Base-by-base conservation (phyloP, 768 basidiomycete genomes). In the Calocybe cyanea region DNA sequence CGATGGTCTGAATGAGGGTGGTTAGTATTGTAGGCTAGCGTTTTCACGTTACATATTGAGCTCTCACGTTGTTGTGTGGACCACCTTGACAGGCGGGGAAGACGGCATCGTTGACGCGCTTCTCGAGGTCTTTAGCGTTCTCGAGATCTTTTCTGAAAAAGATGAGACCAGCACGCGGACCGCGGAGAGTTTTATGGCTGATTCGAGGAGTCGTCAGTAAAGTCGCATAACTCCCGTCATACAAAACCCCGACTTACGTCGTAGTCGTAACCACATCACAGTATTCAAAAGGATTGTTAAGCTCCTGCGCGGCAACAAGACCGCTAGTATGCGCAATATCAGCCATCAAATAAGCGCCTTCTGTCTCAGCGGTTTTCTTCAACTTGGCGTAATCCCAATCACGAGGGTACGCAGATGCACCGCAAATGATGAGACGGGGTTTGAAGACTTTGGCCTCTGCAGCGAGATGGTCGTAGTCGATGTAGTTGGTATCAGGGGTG, bases 71-170 rank as follows among this genome's bases (percentile, higher is more conserved):
- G 75, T 98, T 98, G 76, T 98, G 96, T 35, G 95, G 96, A 39
- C 95, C 96, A 68, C 96, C 96, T 71, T 98, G 96, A 79, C 96
- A 98, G 28, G 96, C 95, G 46, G 96, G 96, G 84, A 99, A 99
- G 53, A 99, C 95, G 40, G 96, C 94, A 33, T 95, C 90, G 65
- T 98, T 98, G 58, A 99, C 83, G 47, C 94, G 87, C 68, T 92
- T 92, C 78, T 97, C 96, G 36, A 99, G 80, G 56, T 98, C 95
- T 57, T 80, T 70, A 20, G 81, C 69, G 49, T 83, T 76, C 60
- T 87, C 80, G 56, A 83, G 81, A 63, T 95, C 92, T 69, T 87
- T 96, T 67, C 88, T 81, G 85, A 95, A 99, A 80, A 99, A 99
- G 73, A 99, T 88, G 51, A 99, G 73, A 65, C 96, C 96, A 41